Base-by-base conservation (phyloP, 352 stramenopile species). In the Pythium aristosporum region DNA sequence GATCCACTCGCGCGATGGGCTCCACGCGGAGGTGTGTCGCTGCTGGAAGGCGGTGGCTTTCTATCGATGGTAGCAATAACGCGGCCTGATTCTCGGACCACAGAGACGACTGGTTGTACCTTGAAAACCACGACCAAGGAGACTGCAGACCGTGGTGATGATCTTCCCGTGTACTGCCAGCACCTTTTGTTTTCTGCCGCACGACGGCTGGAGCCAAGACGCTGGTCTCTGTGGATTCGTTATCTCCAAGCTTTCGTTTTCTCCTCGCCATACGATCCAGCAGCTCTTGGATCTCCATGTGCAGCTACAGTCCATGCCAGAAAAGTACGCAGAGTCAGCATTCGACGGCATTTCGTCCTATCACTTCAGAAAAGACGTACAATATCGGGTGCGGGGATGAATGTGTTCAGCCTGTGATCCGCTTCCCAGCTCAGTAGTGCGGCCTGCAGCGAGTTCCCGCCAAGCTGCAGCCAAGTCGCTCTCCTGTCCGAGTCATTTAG, bases 401-500 rank as follows among this genome's bases (percentile, higher is more conserved):
- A 12, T 6, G 47, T 61, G 3, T 30, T 36, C 30, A 71, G 73
- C 51, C 23, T 37, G 7, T 74, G 48, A 16, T 74, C 49, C 11
- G 85, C 23, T 36, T 87, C 72, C 60, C 80, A 77, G 18, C 71
- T 61, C 8, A 88, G 63, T 12, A 88, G 52, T n/a, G 74, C 74
- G 23, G 74, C 71, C n/a, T 80, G 39, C 9, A 90, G 43, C 16
- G 81, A 90, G 42, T 87, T 77, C n/a, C 73, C 77, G 15, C 81
- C 81, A 1, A 85, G 9, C 23, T 82, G 67, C n/a, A 61, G 44
- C 49, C 85, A 82, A 15, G 76, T 60, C 1, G 30, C 1, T 16
- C 18, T 11, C 15, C 9, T 47, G 13, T 37, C 28, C 3, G 5
- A n/a, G 5, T 42, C 21, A 21, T 8, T 51, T 10, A 39, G 15